phyloP scores from a whole-genome alignment of 208 protist genomes.

The Angomonas deanei region DNA sequence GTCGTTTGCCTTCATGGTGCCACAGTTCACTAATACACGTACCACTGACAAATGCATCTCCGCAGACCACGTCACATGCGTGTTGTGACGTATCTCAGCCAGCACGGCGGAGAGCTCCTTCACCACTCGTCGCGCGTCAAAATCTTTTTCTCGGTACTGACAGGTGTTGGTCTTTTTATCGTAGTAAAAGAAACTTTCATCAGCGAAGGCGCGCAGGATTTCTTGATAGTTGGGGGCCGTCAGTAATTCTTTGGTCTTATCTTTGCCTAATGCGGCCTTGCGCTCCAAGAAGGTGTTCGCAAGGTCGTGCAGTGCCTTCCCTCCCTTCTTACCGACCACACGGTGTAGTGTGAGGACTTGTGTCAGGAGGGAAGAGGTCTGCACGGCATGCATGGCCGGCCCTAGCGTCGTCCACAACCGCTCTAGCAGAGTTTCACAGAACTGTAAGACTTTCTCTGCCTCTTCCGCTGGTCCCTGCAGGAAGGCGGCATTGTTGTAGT shows the following conservation, averaged over 20 bases:
- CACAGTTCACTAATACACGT: constrained; percentile 63
- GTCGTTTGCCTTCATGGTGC: constrained; percentile 85
- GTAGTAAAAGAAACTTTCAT: constrained; percentile 64
- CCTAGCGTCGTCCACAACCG: constrained; percentile 36
- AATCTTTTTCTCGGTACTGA: constrained; percentile 37
- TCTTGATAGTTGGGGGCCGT: constrained; percentile 73
- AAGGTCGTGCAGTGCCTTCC: constrained; percentile 28
- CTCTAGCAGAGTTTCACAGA: constrained; percentile 54
- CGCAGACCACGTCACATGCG: constrained; percentile 72
- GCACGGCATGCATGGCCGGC: constrained; percentile 24
- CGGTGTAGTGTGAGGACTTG: constrained; percentile 52
- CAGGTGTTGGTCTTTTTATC: constrained; percentile 24
- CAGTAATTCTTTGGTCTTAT: constrained; percentile 44
- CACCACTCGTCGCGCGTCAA: constrained; percentile 52
- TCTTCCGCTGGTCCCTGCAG: constrained; percentile 7
- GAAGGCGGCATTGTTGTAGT: not conserved
- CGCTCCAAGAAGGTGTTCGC: constrained; percentile 56
- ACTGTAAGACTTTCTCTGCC: constrained; percentile 34
- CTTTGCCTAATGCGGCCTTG: constrained; percentile 19
- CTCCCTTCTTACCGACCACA: constrained; percentile 57
- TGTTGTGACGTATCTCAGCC: constrained; percentile 65
- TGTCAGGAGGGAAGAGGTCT: constrained; percentile 60
- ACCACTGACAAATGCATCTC: constrained; percentile 88
- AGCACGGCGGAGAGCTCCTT: constrained; percentile 33
- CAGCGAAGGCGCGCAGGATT: constrained; percentile 64